A percentile compares a stretch with the other conserved stretches of the same genome.
Conservation (phyloP, 768 basidiomycete species). For the Udeniomyces megalosporus region DNA sequence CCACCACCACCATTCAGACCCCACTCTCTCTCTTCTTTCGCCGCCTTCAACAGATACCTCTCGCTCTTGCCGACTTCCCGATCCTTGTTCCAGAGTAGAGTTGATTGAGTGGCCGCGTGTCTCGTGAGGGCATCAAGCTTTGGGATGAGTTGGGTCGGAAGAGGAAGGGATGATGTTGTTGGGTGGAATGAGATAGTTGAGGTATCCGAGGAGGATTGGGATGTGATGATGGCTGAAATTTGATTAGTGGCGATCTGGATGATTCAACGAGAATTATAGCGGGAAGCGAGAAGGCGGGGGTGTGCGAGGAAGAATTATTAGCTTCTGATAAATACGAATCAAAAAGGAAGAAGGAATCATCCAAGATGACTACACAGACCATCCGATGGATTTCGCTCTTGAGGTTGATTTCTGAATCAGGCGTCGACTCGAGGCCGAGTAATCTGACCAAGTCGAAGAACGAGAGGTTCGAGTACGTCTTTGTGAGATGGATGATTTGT, state of each 20-base stretch:
- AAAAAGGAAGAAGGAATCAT: not conserved
- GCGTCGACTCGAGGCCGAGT: constrained; percentile 19
- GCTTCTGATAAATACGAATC: not conserved
- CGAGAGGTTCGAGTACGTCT: constrained; percentile 64
- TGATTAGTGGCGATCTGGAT: not conserved
- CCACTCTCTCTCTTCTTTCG: constrained; percentile 1
- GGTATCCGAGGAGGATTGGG: not conserved
- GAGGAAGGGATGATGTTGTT: not conserved
- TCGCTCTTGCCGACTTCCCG: not conserved
- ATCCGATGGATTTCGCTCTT: constrained; percentile 39
- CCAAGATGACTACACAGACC: not conserved
- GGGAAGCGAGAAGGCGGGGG: not conserved
- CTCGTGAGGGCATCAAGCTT: not conserved
- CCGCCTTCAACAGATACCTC: not conserved
- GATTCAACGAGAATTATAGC: not conserved
- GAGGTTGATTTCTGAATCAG: constrained; percentile 27
- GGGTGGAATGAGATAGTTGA: not conserved
- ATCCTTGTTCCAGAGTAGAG: not conserved
- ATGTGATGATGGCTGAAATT: not conserved
- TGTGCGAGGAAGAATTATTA: not conserved
- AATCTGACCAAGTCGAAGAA: constrained; percentile 50
- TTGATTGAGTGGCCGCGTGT: not conserved
- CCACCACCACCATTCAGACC: not conserved
- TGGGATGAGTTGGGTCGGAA: not conserved
- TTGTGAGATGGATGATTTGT: constrained; percentile 60